phyloP scores from a whole-genome alignment of 1,284 basidiomycete genomes.

The Rhodotorula sp. region DNA sequence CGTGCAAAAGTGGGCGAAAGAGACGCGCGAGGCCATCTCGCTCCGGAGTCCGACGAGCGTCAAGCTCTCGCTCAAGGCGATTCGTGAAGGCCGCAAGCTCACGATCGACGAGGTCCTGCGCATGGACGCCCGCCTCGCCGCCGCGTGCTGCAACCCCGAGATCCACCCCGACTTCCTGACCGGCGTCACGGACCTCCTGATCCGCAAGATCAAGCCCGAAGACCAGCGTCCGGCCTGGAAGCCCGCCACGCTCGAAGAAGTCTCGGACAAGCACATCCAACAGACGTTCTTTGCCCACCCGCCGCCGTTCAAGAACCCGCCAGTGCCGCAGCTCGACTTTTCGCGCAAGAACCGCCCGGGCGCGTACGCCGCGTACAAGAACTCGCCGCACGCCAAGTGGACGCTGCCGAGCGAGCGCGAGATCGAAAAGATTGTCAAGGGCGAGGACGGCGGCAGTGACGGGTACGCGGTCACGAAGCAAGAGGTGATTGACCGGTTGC shows the following conservation, averaged over 20 bases:
- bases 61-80: slow-evolving; percentile 75
- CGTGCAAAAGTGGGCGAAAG: slow-evolving; percentile 66
- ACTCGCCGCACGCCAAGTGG: slow-evolving; percentile 57
- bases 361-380: slow-evolving; percentile 37
- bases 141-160: slow-evolving; percentile 73
- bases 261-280: slow-evolving; percentile 59
- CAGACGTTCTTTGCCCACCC: slow-evolving; percentile 61
- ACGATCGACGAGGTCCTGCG: slow-evolving; percentile 66
- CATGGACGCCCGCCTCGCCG: slow-evolving; percentile 78
- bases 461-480: slow-evolving; percentile 60
- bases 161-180: slow-evolving; percentile 68
- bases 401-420: slow-evolving; percentile 67
- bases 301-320: slow-evolving; percentile 58
- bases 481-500: slow-evolving; percentile 63
- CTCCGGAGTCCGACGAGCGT: slow-evolving; percentile 84
- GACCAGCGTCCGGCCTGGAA: slow-evolving; percentile 63
- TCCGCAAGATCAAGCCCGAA: slow-evolving; percentile 59
- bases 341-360: slow-evolving; percentile 38
- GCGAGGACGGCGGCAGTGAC: slow-evolving; percentile 61
- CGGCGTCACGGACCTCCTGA: slow-evolving; percentile 73
- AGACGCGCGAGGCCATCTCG: slow-evolving; percentile 64
- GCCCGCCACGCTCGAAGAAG: slow-evolving; percentile 62
- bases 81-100: slow-evolving; percentile 66
- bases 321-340: slow-evolving; percentile 42
- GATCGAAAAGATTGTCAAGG: slow-evolving; percentile 61